A percentile compares a stretch with the other conserved stretches of the same genome.
Evolutionary conservation across 176 grass and related monocot genomes (phyloP).

Genomic region (Typha latifolia): DNA sequence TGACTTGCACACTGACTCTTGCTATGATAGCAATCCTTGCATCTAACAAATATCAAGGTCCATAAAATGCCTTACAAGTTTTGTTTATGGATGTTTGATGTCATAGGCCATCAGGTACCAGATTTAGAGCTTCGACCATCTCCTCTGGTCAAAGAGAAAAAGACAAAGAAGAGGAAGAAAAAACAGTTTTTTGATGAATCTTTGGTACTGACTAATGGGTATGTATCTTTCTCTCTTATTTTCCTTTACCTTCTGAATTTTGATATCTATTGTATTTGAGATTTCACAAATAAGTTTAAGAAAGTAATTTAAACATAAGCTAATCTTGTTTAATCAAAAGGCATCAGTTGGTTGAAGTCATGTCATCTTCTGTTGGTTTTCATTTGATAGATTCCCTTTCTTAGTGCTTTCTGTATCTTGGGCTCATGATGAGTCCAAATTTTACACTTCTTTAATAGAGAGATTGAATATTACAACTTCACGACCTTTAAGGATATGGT

Average conservation of each 20-base stretch:
- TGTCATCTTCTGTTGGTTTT: background rate
- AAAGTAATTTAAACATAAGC: too few species aligned
- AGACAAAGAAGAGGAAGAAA: constrained; percentile 29
- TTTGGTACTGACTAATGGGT: constrained; percentile 61
- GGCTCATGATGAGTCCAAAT: too few species aligned
- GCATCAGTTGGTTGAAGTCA: background rate
- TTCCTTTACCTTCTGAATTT: background rate
- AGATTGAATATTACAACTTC: too few species aligned
- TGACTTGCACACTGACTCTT: too few species aligned
- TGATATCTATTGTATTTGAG: background rate
- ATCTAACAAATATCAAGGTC: background rate
- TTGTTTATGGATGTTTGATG: background rate
- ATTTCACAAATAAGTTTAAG: background rate
- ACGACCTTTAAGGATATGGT: too few species aligned
- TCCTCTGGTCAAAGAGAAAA: constrained; percentile 38
- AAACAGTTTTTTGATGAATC: constrained; percentile 31
- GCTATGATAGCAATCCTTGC: background rate
- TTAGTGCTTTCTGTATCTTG: too few species aligned
- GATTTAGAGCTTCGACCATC: constrained; percentile 40
- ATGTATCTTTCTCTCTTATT: constrained; percentile 22
- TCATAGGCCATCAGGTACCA: constrained; percentile 11
- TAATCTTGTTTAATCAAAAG: too few species aligned
- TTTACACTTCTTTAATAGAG: too few species aligned
- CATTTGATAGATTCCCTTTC: too few species aligned
- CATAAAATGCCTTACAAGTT: background rate